Conservation (phyloP, 2,329 filamentous ascomycete genomes). For the Sclerotinia minor region DNA sequence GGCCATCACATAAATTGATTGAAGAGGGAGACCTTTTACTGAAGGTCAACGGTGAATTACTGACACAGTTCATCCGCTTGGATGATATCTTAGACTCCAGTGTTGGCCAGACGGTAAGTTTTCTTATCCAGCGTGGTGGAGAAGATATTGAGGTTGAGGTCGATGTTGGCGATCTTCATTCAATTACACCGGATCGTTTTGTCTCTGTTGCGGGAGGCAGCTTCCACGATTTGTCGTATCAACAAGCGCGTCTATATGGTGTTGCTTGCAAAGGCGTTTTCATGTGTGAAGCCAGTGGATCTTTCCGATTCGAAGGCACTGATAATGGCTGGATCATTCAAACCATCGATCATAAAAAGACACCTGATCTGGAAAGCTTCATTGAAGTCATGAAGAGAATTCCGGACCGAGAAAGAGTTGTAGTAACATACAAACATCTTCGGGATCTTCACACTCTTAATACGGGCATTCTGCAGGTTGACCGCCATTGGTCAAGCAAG, state of each 20-base stretch:
- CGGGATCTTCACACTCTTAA: slow-evolving; percentile 92
- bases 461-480: slow-evolving; percentile 87
- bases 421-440: slow-evolving; percentile 94
- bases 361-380: slow-evolving; percentile 83
- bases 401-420: slow-evolving; percentile 78
- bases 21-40: slow-evolving; percentile 93
- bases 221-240: slow-evolving; percentile 96
- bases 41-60: slow-evolving; percentile 87
- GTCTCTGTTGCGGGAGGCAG: slow-evolving; percentile 90
- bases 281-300: slow-evolving; percentile 90
- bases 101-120: slow-evolving; percentile 73
- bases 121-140: slow-evolving; percentile 86
- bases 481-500: slow-evolving; percentile 93
- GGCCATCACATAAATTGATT: slow-evolving; percentile 81
- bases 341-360: slow-evolving; percentile 87
- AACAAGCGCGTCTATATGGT: slow-evolving; percentile 93
- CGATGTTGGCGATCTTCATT: slow-evolving; percentile 83
- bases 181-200: slow-evolving; percentile 93
- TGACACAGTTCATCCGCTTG: slow-evolving; percentile 89
- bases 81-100: slow-evolving; percentile 90
- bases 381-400: slow-evolving; percentile 88
- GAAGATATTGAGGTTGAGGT: slow-evolving; percentile 80
- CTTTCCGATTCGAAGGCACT: slow-evolving; percentile 89
- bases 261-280: slow-evolving; percentile 91
- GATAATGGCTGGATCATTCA: slow-evolving; percentile 94